Evolutionary conservation across 306 rosid genomes (phyloP), one percentile per base, ranked within the genome.

Genomic region (Pueraria montana): DNA sequence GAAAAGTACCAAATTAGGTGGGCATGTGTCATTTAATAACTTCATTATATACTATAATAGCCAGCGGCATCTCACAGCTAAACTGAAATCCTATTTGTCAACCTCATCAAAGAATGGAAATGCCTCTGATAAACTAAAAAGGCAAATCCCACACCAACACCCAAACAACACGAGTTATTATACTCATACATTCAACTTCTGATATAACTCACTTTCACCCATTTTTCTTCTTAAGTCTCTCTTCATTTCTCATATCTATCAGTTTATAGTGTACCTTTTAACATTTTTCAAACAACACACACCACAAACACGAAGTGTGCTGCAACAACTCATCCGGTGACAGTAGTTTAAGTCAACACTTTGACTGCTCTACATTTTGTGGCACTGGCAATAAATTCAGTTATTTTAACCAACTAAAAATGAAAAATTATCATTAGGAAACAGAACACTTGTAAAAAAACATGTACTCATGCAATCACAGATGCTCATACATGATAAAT

Each of bases 271-370:
- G 38, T 34, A n/a, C 6, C 8, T 4, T 34, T 34, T 5, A 34
- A 34, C 40, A 34, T 34, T 34, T 34, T 34, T 34, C 40, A 34
- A 34, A 34, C 40, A 34, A 34, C 0, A 34, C 40, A 34, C 40
- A 0, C 40, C 40, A 34, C 40, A 61, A 26, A 13, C 18, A 12
- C 13, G 16, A 59, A 59, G 63, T 40, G 59, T 16, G 1, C 48
- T 52, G 50, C 17, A 79, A 66, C 24, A 14, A 53, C 14, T 14
- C 17, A 79, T 64, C 78, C 78, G 36, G 85, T 56, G 84, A 85
- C 59, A 50, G 27, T 73, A 48, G 56, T 72, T 43, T 27, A 40
- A 75, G 45, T 63, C 62, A 72, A 26, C 13, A 46, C 40, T 46
- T 74, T 16, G 58, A 40, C 46, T 18, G 7, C 27, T 24, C n/a